phyloP scores from a whole-genome alignment of 441 rosid species.

The Hura crepitans region DNA sequence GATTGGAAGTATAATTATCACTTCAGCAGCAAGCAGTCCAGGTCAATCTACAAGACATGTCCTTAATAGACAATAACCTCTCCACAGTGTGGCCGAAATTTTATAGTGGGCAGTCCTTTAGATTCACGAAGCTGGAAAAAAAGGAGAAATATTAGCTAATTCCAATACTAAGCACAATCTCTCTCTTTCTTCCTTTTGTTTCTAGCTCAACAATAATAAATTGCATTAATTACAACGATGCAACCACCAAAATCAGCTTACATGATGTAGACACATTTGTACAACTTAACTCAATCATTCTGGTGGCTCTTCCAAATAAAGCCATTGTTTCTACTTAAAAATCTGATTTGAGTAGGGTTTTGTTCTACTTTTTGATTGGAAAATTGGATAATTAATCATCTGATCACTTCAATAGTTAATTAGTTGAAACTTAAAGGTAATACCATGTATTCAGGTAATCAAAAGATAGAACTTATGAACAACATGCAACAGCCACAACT shows the following conservation, averaged over 20 bases:
- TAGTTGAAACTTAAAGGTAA: conserved; percentile 1
- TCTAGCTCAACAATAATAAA: background rate
- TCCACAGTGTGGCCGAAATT: conserved; percentile 71
- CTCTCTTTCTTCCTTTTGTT: background rate
- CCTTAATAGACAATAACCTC: conserved; percentile 42
- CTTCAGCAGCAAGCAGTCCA: conserved; percentile 20
- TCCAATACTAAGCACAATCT: conserved; percentile 14
- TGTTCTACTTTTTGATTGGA: background rate
- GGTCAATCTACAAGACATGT: background rate
- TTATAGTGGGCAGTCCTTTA: conserved; percentile 66
- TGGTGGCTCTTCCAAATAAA: background rate
- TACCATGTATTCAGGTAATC: background rate
- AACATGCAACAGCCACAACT: background rate
- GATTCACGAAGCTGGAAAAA: conserved; percentile 68
- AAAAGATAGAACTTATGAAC: conserved; percentile 12
- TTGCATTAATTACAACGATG: background rate
- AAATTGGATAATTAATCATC: background rate
- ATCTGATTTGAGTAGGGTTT: conserved; percentile 5
- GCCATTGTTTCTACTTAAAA: background rate
- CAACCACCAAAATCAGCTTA: conserved; percentile 1
- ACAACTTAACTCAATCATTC: background rate
- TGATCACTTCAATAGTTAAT: background rate
- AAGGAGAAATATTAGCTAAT: background rate
- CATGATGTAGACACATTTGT: conserved; percentile 5
- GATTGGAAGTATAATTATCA: conserved; percentile 11